Conservation (phyloP, 192 early-diverging fungal species). For the Helicostylum pulchrum region DNA sequence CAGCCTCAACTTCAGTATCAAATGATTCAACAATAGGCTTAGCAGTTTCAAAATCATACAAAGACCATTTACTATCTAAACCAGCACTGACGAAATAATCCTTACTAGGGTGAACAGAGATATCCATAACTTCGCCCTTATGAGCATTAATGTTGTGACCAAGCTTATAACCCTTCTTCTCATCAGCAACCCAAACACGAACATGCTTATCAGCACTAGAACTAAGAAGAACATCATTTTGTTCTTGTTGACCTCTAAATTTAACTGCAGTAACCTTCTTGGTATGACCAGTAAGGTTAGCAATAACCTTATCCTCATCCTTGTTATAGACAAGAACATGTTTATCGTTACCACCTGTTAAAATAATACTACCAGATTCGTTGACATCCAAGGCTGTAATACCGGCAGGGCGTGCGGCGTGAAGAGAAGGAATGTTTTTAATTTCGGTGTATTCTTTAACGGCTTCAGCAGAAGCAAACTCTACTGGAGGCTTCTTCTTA, state of each 20-base stretch:
- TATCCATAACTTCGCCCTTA: conserved; percentile 62
- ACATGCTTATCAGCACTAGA: conserved; percentile 80
- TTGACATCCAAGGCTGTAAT: conserved; percentile 60
- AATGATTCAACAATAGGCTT: conserved; percentile 44
- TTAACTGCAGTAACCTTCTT: conserved; percentile 73
- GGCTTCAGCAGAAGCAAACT: conserved; percentile 63
- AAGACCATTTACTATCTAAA: conserved; percentile 75
- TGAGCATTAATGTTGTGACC: conserved; percentile 65
- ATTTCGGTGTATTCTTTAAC: conserved; percentile 56
- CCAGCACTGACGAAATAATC: conserved; percentile 77
- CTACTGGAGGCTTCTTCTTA: conserved; percentile 84
- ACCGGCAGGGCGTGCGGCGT: conserved; percentile 70
- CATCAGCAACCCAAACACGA: conserved; percentile 62
- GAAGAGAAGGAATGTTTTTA: conserved; percentile 57
- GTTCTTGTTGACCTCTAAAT: conserved; percentile 57
- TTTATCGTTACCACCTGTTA: conserved; percentile 82
- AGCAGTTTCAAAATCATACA: conserved; percentile 70
- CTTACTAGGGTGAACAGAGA: conserved; percentile 80
- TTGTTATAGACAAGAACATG: conserved; percentile 71
- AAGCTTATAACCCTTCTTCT: conserved; percentile 41
- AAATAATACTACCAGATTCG: conserved; percentile 52
- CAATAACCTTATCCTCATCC: conserved; percentile 58
- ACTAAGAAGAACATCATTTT: conserved; percentile 59
- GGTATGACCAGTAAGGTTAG: conserved; percentile 77
- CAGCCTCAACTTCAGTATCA: conserved; percentile 37